phyloP scores from a whole-genome alignment of 2,329 filamentous ascomycete species.

The Phialemoniopsis sp. region DNA sequence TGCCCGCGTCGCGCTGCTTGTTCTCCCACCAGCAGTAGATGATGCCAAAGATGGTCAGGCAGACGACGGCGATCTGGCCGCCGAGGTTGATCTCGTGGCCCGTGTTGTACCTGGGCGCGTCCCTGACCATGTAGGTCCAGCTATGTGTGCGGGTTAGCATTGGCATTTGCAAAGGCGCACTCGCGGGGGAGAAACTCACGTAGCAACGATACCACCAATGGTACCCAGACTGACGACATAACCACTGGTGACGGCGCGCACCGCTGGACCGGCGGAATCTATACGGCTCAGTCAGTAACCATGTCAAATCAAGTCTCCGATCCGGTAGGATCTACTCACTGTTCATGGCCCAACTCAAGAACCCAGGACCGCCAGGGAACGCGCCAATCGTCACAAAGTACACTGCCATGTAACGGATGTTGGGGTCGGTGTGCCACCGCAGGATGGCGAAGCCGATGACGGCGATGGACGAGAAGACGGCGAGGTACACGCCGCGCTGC shows the following conservation, averaged over 20 bases:
- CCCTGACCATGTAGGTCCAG: conserved; percentile 47
- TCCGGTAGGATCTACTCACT: conserved; percentile 24
- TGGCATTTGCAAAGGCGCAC: neutral
- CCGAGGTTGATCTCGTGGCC: conserved; percentile 54
- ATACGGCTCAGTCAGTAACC: conserved; percentile 6
- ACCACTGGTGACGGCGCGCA: conserved; percentile 50
- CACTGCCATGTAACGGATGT: conserved; percentile 47
- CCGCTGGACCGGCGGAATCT: conserved; percentile 50
- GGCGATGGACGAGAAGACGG: conserved; percentile 32
- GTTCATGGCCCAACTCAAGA: conserved; percentile 55
- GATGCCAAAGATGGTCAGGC: conserved; percentile 43
- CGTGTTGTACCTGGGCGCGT: conserved; percentile 40
- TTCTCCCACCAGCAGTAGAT: conserved; percentile 52
- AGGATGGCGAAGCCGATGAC: conserved; percentile 48
- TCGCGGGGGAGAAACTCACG: conserved; percentile 26
- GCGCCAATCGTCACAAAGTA: conserved; percentile 52
- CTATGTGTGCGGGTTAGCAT: conserved; percentile 14
- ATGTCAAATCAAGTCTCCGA: conserved; percentile 2
- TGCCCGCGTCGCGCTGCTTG: conserved; percentile 38
- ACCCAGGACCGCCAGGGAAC: conserved; percentile 54
- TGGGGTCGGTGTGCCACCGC: conserved; percentile 33
- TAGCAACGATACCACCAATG: conserved; percentile 52
- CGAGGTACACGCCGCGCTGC: conserved; percentile 35
- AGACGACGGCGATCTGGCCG: conserved; percentile 39
- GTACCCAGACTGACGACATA: conserved; percentile 53